phyloP scores from a whole-genome alignment of 2,329 filamentous ascomycete species.

The Sporothrix dimorphospora region DNA sequence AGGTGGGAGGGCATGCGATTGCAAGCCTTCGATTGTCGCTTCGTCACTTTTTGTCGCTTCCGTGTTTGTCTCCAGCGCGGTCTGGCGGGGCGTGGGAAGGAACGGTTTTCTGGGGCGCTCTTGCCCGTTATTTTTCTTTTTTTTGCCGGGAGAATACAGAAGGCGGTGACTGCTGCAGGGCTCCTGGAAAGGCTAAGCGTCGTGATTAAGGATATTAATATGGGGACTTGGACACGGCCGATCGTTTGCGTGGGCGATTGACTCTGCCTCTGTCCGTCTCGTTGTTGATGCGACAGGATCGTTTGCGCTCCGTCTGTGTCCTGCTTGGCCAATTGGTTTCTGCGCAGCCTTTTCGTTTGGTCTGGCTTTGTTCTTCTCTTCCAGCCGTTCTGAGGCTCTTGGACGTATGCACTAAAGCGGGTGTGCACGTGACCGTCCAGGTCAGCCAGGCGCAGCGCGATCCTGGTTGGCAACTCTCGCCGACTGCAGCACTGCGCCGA shows the following conservation, averaged over 20 bases:
- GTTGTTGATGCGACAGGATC: conserved; percentile 8
- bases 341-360: background rate
- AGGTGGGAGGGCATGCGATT: background rate
- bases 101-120: background rate
- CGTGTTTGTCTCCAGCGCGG: conserved; percentile 13
- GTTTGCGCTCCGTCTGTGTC: background rate
- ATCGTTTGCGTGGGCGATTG: conserved; percentile 12
- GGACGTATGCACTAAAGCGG: background rate
- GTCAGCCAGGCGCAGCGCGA: background rate
- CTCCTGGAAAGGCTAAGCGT: conserved; percentile 27
- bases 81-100: conserved; percentile 21
- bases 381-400: background rate
- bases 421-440: background rate
- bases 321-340: conserved; percentile 8
- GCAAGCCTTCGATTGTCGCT: background rate
- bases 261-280: background rate
- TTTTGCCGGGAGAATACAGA: conserved; percentile 27
- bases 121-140: conserved; percentile 16
- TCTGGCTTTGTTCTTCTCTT: background rate
- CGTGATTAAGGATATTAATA: background rate
- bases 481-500: background rate
- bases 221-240: conserved; percentile 14
- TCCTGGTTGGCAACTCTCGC: background rate
- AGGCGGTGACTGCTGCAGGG: conserved; percentile 22
- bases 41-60: background rate